A percentile compares a stretch with the other conserved stretches of the same genome.
phyloP scores from a whole-genome alignment of 176 grass and related monocot genomes.

The Neostapfia colusana region DNA sequence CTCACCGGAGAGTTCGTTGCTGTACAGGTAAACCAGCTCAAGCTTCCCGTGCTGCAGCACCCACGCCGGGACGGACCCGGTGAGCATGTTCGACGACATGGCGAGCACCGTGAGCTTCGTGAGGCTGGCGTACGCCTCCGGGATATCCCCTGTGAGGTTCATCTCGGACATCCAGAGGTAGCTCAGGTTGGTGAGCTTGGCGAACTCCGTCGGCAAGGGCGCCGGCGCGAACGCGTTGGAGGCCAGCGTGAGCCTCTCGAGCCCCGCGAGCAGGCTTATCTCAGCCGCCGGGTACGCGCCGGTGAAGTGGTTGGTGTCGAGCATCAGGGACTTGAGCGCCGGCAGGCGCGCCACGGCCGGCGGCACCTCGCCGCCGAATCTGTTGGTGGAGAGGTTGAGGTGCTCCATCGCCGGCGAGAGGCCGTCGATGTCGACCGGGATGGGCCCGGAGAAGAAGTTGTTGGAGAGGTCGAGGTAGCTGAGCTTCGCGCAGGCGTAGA shows the following conservation, averaged over 20 bases:
- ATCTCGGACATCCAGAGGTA: slow-evolving; percentile 37
- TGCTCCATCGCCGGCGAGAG: slow-evolving; percentile 36
- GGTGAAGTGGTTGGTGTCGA: slow-evolving; percentile 56
- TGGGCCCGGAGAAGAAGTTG: slow-evolving; percentile 53
- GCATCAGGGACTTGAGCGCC: slow-evolving; percentile 34
- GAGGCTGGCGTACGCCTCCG: slow-evolving; percentile 29
- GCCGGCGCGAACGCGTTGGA: slow-evolving; percentile 39
- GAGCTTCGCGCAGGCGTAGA: slow-evolving; percentile 57
- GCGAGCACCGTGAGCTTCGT: slow-evolving; percentile 25
- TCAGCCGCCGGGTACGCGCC: slow-evolving; percentile 48
- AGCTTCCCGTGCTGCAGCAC: slow-evolving; percentile 50
- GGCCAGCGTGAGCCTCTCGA: slow-evolving; percentile 51
- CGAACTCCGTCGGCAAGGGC: slow-evolving; percentile 41
- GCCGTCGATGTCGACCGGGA: slow-evolving; percentile 44
- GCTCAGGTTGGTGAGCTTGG: slow-evolving; percentile 42
- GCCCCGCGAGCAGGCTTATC: slow-evolving; percentile 31
- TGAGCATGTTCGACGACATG: slow-evolving; percentile 36
- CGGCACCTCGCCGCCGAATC: slow-evolving; percentile 53
- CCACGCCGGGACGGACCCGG: slow-evolving; percentile 53
- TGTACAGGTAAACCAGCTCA: neutral
- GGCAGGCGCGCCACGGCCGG: slow-evolving; percentile 34
- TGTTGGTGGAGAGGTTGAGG: slow-evolving; percentile 55
- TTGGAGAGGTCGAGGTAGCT: slow-evolving; percentile 50
- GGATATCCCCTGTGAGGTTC: slow-evolving; percentile 60
- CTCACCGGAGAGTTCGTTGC: slow-evolving; percentile 44